Conservation (phyloP, 768 basidiomycete genomes). For the Termitomyces sp. region DNA sequence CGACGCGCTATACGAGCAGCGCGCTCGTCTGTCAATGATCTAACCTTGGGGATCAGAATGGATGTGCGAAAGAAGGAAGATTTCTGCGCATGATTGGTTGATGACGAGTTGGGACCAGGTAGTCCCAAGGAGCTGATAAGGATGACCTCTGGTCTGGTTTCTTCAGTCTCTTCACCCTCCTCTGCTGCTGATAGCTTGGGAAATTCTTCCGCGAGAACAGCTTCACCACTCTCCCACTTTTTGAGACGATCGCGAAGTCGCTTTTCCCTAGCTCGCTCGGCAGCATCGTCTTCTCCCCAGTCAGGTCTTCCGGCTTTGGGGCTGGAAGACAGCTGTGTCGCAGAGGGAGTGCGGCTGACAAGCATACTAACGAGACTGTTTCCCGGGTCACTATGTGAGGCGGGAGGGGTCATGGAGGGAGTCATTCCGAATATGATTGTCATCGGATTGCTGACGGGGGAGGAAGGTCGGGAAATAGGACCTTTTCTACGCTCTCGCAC, state of each 20-base stretch:
- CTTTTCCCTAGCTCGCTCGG: slow-evolving; percentile 64
- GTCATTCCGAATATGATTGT: slow-evolving; percentile 87
- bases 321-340: slow-evolving; percentile 23
- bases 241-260: slow-evolving; percentile 66
- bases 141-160: slow-evolving; percentile 41
- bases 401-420: slow-evolving; percentile 60
- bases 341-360: slow-evolving; percentile 35
- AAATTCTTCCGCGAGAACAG: slow-evolving; percentile 55
- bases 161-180: slow-evolving; percentile 31
- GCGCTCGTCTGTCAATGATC: slow-evolving; percentile 51
- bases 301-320: slow-evolving; percentile 38
- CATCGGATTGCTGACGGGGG: slow-evolving; percentile 64
- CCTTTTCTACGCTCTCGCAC: slow-evolving; percentile 74
- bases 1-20: slow-evolving; percentile 55
- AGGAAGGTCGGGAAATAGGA: slow-evolving; percentile 50
- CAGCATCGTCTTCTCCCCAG: slow-evolving; percentile 62
- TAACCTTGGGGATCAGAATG: slow-evolving; percentile 57
- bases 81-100: slow-evolving; percentile 17
- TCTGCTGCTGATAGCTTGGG: slow-evolving; percentile 42
- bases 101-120: slow-evolving; percentile 22
- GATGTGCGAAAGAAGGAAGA: slow-evolving; percentile 60
- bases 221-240: slow-evolving; percentile 69
- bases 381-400: slow-evolving; percentile 21
- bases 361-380: slow-evolving; percentile 39
- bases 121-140: slow-evolving; percentile 38